These are phyloP conservation scores for Rhododendron kiyosumense DNA, from an alignment of 148 eudicot species.

Conservation along the genomic window DNA sequence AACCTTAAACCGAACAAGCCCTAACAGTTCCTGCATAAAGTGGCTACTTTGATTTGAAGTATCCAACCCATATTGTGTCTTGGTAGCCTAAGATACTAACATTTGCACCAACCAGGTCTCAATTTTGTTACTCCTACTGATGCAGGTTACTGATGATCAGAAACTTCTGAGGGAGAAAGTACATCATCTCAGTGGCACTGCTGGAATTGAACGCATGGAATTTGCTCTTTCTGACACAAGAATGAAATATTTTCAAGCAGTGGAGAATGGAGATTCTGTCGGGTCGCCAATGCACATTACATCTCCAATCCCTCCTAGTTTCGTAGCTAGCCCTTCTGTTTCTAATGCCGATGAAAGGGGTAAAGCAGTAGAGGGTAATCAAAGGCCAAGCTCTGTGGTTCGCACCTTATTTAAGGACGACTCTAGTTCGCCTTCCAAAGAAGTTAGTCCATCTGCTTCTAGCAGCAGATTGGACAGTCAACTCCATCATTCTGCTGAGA, in stretches of 20 bases:
- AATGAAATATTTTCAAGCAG: conserved; percentile 54
- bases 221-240: conserved; percentile 68
- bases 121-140: conserved; percentile 3
- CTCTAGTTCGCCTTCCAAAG: conserved; percentile 23
- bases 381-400: conserved; percentile 43
- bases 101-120: background rate
- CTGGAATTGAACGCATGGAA: conserved; percentile 86
- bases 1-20: too few species aligned
- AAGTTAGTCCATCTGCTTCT: conserved; percentile 28
- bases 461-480: conserved; percentile 14
- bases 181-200: conserved; percentile 70
- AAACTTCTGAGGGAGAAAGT: conserved; percentile 80
- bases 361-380: conserved; percentile 14
- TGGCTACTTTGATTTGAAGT: background rate
- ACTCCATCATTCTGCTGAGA: conserved; percentile 16
- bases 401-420: conserved; percentile 68
- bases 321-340: conserved; percentile 33
- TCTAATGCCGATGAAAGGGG: conserved; percentile 30
- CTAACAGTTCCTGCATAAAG: background rate
- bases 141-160: conserved; percentile 83
- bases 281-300: conserved; percentile 50
- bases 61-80: background rate
- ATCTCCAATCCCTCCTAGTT: conserved; percentile 39
- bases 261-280: conserved; percentile 55
- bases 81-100: background rate